phyloP scores from a whole-genome alignment of 78 protist genomes.

The Dictyostelium firmibasis region DNA sequence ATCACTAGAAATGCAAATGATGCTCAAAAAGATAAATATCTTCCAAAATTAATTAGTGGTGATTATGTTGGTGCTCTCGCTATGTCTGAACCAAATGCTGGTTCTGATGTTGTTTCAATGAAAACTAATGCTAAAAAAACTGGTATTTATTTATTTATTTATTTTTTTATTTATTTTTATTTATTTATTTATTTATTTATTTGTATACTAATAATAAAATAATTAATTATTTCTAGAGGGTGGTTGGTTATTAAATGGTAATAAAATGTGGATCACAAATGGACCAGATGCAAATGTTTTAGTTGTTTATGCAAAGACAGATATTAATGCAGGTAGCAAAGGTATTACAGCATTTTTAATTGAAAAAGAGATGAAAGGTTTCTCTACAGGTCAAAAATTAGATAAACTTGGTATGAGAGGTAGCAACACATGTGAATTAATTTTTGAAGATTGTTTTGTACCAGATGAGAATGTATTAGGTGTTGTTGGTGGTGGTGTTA shows the following conservation, averaged over 20 bases:
- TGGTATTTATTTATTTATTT: neutral
- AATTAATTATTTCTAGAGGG: slow-evolving; percentile 3
- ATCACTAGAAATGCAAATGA: slow-evolving; percentile 93
- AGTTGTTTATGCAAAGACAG: slow-evolving; percentile 94
- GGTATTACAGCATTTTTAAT: slow-evolving; percentile 92
- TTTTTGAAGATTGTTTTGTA: slow-evolving; percentile 81
- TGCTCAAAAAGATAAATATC: slow-evolving; percentile 86
- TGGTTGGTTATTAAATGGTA: slow-evolving; percentile 87
- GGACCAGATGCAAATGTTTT: slow-evolving; percentile 93
- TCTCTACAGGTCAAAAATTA: slow-evolving; percentile 91
- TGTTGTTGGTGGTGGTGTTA: slow-evolving; percentile 86
- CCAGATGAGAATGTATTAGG: slow-evolving; percentile 93
- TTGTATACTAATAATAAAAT: no score
- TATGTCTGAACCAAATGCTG: slow-evolving; percentile 96
- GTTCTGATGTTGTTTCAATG: slow-evolving; percentile 96
- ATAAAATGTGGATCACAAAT: slow-evolving; percentile 95
- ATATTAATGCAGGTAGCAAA: slow-evolving; percentile 68
- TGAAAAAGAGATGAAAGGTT: slow-evolving; percentile 89
- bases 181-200: no score
- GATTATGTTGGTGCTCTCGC: slow-evolving; percentile 96
- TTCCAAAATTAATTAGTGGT: slow-evolving; percentile 90
- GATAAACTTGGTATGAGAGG: slow-evolving; percentile 99
- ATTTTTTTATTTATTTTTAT: neutral
- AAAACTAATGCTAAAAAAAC: slow-evolving; percentile 75
- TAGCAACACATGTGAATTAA: slow-evolving; percentile 91